phyloP scores from a whole-genome alignment of 1,284 basidiomycete genomes.

The Amylostereum chailletii region DNA sequence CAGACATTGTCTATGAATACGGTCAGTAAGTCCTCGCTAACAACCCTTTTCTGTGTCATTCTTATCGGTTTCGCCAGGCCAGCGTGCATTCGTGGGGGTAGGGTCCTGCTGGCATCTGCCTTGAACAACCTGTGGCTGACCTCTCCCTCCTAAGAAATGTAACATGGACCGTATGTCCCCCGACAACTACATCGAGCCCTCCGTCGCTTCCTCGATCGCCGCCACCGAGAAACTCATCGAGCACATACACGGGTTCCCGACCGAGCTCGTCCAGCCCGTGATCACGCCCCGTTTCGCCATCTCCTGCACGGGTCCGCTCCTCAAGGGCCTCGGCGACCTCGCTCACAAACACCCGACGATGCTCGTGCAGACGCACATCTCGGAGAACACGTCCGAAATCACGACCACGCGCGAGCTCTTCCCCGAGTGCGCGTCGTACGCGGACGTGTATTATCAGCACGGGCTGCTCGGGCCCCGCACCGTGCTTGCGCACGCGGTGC shows the following conservation, averaged over 20 bases:
- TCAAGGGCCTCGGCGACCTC: conserved; percentile 56
- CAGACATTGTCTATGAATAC: conserved; percentile 59
- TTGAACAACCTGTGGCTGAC: neutral
- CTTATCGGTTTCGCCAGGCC: conserved; percentile 39
- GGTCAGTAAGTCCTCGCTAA: conserved; percentile 32
- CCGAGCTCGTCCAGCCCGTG: conserved; percentile 74
- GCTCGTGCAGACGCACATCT: conserved; percentile 88
- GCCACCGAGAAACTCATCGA: conserved; percentile 61
- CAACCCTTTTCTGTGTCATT: neutral
- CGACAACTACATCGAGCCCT: conserved; percentile 65
- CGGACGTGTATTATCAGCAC: conserved; percentile 76
- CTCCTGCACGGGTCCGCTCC: conserved; percentile 74
- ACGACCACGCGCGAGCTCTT: conserved; percentile 61
- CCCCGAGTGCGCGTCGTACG: conserved; percentile 51
- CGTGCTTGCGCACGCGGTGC: conserved; percentile 85
- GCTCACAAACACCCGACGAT: conserved; percentile 47
- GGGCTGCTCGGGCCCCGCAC: conserved; percentile 76
- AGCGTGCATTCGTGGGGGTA: conserved; percentile 82
- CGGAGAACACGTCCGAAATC: conserved; percentile 80
- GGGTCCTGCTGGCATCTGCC: conserved; percentile 15
- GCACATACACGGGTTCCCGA: conserved; percentile 52
- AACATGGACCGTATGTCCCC: conserved; percentile 86
- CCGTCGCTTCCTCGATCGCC: conserved; percentile 44
- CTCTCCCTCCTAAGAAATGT: conserved; percentile 60
- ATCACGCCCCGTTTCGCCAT: conserved; percentile 95